Evolutionary conservation across 768 basidiomycete species (phyloP), one percentile per base, ranked within the genome.

Genomic region (Mrakia blollopis): DNA sequence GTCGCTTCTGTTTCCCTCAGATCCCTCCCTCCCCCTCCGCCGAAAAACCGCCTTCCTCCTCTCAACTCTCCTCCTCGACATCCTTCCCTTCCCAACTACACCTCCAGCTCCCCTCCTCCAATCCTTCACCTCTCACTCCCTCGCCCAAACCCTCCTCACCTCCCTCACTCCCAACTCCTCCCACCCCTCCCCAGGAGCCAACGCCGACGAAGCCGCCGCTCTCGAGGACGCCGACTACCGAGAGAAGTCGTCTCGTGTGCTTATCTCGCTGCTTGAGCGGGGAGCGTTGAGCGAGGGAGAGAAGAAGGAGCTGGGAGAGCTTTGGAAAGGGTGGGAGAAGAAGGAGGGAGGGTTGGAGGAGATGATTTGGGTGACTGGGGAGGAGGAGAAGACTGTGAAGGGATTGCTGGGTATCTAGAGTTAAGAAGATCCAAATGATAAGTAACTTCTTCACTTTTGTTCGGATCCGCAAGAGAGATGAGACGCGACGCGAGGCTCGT

Each of bases 21-120:
- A 96, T 83, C 89, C 92, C 8, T 89, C 91, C 79, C 89, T 92
- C 37, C 83, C 84, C 52, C 88, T 94, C 72, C 90, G 93, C 28
- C 87, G 92, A 73, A 95, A 95, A 82, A 86, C 88, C 0, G 87
- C 88, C 5, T 94, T 94, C 84, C 87, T 95, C 25, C 86, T 95
- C 52, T 89, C 88, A 81, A 84, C 88, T 0, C 88, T 94, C 72
- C 87, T 93, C 68, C 85, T 87, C 0, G 90, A 82, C 61, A 78
- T 79, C 25, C 79, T 74, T 1, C 18, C 72, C 61, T 28, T 54
- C 39, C 18, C 82, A 69, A 75, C 78, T 44, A 65, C 79, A 9
- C 60, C 61, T 28, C 21, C 67, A 10, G n/a, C 44, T 8, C 72
- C 76, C 18, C 70, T 72, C 50, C 30, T 73, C 28, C 28, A 23